Conservation (phyloP, 2,329 filamentous ascomycete species). For the Fusarium sp. region DNA sequence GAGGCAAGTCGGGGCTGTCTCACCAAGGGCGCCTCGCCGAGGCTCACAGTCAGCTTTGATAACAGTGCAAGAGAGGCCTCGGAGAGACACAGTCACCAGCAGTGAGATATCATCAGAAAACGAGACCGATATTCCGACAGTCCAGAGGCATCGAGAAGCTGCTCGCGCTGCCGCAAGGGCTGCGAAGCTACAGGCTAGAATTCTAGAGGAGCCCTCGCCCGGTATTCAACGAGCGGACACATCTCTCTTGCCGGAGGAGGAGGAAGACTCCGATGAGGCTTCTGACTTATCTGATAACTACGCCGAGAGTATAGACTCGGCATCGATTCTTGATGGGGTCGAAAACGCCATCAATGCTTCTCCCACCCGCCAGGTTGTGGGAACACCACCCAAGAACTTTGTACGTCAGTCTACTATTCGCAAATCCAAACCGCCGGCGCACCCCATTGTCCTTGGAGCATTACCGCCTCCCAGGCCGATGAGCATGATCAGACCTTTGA, state of each 20-base stretch:
- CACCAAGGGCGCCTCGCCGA: constrained; percentile 62
- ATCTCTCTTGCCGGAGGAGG: constrained; percentile 64
- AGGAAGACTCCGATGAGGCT: constrained; percentile 68
- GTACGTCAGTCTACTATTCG: constrained; percentile 70
- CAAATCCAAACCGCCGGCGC: constrained; percentile 65
- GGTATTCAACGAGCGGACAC: constrained; percentile 58
- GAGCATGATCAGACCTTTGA: constrained; percentile 70
- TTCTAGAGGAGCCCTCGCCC: constrained; percentile 49
- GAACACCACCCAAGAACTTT: constrained; percentile 70
- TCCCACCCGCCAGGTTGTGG: constrained; percentile 66
- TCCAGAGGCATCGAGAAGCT: constrained; percentile 70
- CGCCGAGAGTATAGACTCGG: constrained; percentile 73
- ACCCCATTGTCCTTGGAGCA: constrained; percentile 68
- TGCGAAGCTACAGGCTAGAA: constrained; percentile 50
- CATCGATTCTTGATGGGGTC: constrained; percentile 73
- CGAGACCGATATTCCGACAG: constrained; percentile 74
- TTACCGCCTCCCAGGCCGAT: constrained; percentile 76
- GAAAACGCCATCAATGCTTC: constrained; percentile 66
- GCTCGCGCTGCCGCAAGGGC: constrained; percentile 63
- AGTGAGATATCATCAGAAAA: constrained; percentile 87
- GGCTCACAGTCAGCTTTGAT: constrained; percentile 78
- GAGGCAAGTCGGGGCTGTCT: constrained; percentile 60
- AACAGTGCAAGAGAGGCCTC: constrained; percentile 72
- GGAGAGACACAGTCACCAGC: constrained; percentile 81
- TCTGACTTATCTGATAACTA: constrained; percentile 73